Base-by-base conservation (phyloP, 345 rosid species). In the Lepidium didymum region DNA sequence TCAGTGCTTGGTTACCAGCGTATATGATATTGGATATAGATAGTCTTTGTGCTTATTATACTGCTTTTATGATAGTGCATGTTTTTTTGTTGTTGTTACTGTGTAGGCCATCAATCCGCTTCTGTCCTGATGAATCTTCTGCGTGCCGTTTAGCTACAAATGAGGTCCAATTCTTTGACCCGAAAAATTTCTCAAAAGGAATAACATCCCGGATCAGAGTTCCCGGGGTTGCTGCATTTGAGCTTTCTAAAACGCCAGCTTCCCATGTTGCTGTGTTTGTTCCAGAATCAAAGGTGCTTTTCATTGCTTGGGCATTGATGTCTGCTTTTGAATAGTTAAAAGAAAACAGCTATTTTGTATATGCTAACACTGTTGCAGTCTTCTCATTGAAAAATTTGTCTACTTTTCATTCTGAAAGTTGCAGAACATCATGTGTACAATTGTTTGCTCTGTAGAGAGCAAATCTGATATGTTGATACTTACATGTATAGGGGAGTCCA, bases 81-180 rank as follows among this genome's bases (percentile, higher is more conserved):
- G 40, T 57, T 56, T 62, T 55, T 56, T 62, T 4, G n/a, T n/a
- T 69, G 33, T 61, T 23, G 64, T 46, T 83, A 3, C 38, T 50
- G 16, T 75, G 31, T 80, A 94, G 97, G 99, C 99, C 99, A 4
- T 83, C 90, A 2, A 69, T 94, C 67, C 77, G 76, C 35, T 94
- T 91, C 75, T 86, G 83, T 76, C 79, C 83, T 58, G 95, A 91
- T 78, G 99, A 94, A 80, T 78, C 84, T 68, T 84, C 87, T 33
- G 91, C 89, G 0, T 94, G 91, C 73, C 92, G 95, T 37, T 64
- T 94, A 75, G 95, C 83, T 21, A 94, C 97, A 58, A 88, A 91
- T 50, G 96, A 94, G 76, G 81, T 94, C 74, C 97, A 89, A 13
- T 94, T 91, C 79, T 91, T 94, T 69, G 88, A 94, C 55, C 85